Conservation (phyloP, 257 asterid genomes). For the Mentha longifolia region DNA sequence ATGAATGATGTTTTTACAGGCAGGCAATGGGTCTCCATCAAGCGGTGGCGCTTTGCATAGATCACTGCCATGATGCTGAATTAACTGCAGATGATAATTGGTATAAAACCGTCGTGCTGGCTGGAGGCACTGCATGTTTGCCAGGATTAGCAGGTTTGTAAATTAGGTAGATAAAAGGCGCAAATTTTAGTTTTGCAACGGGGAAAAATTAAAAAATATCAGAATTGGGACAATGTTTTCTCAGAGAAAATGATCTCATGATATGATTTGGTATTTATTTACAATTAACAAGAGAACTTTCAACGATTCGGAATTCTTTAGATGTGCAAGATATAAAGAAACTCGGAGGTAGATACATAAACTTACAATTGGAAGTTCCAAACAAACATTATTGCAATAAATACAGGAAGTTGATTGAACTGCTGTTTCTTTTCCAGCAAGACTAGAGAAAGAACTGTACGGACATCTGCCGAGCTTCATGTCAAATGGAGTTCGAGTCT, state of each 20-base stretch:
- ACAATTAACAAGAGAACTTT: not conserved
- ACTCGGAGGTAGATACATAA: not conserved
- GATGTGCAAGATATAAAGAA: not conserved
- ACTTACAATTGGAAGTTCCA: not conserved
- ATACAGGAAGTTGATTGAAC: constrained; percentile 31
- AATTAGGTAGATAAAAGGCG: constrained; percentile 15
- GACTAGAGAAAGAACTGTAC: constrained; percentile 82
- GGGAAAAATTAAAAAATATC: not conserved
- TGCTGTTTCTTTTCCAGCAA: constrained; percentile 55
- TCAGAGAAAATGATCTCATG: not conserved
- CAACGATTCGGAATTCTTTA: not conserved
- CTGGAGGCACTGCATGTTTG: constrained; percentile 94
- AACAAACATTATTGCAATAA: constrained; percentile 5
- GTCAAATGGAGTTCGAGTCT: constrained; percentile 67
- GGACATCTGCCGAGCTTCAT: constrained; percentile 52
- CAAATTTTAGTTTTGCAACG: not conserved
- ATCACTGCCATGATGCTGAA: constrained; percentile 88
- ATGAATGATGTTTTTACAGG: constrained; percentile 51
- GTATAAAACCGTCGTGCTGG: constrained; percentile 83
- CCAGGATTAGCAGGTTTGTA: constrained; percentile 91
- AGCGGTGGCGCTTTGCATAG: constrained; percentile 92
- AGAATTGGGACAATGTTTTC: not conserved
- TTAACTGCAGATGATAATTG: constrained; percentile 68
- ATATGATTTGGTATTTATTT: not conserved
- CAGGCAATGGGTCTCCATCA: constrained; percentile 83